Evolutionary conservation across 2,329 filamentous ascomycete species (phyloP).

Genomic region (Rhexocercosporidium sp.): DNA sequence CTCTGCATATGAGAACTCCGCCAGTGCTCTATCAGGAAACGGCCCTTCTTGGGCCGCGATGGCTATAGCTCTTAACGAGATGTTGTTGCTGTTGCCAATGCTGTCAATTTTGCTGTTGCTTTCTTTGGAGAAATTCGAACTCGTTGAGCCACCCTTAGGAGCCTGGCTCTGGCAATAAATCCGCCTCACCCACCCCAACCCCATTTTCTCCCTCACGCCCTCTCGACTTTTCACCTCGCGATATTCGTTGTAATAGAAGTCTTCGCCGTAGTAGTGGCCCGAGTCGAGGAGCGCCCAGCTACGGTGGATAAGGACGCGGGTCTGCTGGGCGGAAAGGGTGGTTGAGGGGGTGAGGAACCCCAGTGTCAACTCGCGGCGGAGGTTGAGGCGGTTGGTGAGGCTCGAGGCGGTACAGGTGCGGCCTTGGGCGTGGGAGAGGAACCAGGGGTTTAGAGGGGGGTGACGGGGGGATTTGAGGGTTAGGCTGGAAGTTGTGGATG

Average conservation of each 20-base stretch:
- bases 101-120: not conserved
- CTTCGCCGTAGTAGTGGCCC: conserved; percentile 1
- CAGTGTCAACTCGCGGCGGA: conserved; percentile 14
- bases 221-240: not conserved
- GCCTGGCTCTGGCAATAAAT: not conserved
- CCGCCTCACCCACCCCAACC: not conserved
- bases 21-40: conserved; percentile 16
- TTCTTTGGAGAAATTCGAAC: not conserved
- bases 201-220: conserved; percentile 8
- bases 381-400: conserved; percentile 5
- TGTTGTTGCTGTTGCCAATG: not conserved
- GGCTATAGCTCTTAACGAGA: conserved; percentile 12
- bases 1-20: not conserved
- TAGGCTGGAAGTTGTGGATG: not conserved
- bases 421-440: conserved; percentile 10
- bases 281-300: conserved; percentile 14
- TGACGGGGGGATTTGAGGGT: not conserved
- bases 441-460: conserved; percentile 9
- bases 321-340: conserved; percentile 1
- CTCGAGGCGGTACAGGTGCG: not conserved
- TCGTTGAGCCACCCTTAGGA: not conserved
- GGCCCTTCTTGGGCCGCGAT: conserved; percentile 18
- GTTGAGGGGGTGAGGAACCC: conserved; percentile 1
- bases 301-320: conserved; percentile 12
- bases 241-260: conserved; percentile 18